A percentile compares a stretch with the other conserved stretches of the same genome.
phyloP scores from a whole-genome alignment of 306 rosid species.

The Hylodesmum podocarpum region DNA sequence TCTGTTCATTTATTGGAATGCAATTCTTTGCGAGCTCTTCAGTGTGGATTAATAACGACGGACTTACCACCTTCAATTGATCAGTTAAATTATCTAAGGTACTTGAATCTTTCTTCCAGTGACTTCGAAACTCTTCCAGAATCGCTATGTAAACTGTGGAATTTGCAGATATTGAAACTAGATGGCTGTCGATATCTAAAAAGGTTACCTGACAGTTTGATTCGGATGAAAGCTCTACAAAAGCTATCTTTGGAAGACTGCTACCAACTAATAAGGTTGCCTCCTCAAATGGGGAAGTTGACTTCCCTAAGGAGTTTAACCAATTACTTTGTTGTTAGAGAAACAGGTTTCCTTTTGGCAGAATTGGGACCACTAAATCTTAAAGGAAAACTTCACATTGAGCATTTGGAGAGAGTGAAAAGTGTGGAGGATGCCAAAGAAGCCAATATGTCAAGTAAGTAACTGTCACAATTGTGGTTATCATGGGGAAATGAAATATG shows the following conservation, averaged over 20 bases:
- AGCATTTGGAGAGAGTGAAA: slow-evolving; percentile 17
- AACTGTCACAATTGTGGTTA: not conserved
- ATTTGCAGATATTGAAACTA: slow-evolving; percentile 18
- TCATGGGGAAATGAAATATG: no score
- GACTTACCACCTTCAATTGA: not conserved
- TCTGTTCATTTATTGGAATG: not conserved
- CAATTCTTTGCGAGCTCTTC: not conserved
- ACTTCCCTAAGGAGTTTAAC: slow-evolving; percentile 5
- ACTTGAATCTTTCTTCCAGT: not conserved
- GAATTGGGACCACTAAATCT: slow-evolving; percentile 13
- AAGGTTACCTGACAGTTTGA: not conserved
- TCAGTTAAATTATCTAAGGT: slow-evolving; percentile 12
- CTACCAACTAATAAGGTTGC: not conserved
- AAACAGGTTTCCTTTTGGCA: slow-evolving; percentile 5
- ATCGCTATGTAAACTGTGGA: not conserved
- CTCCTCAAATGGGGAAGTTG: not conserved
- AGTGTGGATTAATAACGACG: fast-evolving
- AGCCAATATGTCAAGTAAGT: slow-evolving; percentile 24
- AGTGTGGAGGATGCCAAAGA: not conserved
- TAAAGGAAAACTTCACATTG: slow-evolving; percentile 18
- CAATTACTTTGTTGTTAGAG: not conserved
- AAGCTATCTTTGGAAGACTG: not conserved
- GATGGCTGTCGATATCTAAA: fast-evolving
- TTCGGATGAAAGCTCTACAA: not conserved
- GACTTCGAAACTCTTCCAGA: not conserved